phyloP scores from a whole-genome alignment of 2,329 filamentous ascomycete species.

The Penicillium freii region DNA sequence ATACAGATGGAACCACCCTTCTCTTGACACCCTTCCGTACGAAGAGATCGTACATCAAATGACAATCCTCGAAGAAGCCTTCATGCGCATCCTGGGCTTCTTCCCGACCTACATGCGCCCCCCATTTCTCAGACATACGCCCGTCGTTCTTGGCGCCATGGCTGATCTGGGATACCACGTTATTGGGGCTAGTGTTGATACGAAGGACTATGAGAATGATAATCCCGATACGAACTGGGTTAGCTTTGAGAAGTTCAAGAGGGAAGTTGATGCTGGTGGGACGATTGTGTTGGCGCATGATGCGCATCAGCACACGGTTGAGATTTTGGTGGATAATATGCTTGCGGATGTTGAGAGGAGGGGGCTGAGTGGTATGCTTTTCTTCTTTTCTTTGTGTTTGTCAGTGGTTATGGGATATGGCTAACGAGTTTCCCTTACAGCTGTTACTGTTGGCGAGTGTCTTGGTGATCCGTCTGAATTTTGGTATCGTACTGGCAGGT shows the following conservation, averaged over 20 bases:
- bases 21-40: slow-evolving; percentile 37
- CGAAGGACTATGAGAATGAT: slow-evolving; percentile 44
- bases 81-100: slow-evolving; percentile 43
- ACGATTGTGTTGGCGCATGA: slow-evolving; percentile 40
- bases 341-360: slow-evolving; percentile 38
- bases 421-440: slow-evolving; percentile 21
- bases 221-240: slow-evolving; percentile 28
- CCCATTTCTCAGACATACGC: slow-evolving; percentile 43
- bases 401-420: background rate
- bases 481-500: slow-evolving; percentile 49
- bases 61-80: slow-evolving; percentile 40
- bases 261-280: slow-evolving; percentile 33
- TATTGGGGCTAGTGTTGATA: slow-evolving; percentile 44
- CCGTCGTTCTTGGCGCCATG: slow-evolving; percentile 37
- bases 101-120: slow-evolving; percentile 51
- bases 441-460: slow-evolving; percentile 59
- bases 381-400: background rate
- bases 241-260: slow-evolving; percentile 34
- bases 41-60: slow-evolving; percentile 40
- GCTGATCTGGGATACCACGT: slow-evolving; percentile 47
- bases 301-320: slow-evolving; percentile 38
- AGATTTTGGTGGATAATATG: slow-evolving; percentile 34
- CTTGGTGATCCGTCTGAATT: slow-evolving; percentile 52
- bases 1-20: slow-evolving; percentile 41
- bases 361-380: slow-evolving; percentile 39